These are phyloP conservation scores for Puccinellia tenuiflora DNA, from an alignment of 176 grass and related monocot genomes.

Conservation along the genomic window DNA sequence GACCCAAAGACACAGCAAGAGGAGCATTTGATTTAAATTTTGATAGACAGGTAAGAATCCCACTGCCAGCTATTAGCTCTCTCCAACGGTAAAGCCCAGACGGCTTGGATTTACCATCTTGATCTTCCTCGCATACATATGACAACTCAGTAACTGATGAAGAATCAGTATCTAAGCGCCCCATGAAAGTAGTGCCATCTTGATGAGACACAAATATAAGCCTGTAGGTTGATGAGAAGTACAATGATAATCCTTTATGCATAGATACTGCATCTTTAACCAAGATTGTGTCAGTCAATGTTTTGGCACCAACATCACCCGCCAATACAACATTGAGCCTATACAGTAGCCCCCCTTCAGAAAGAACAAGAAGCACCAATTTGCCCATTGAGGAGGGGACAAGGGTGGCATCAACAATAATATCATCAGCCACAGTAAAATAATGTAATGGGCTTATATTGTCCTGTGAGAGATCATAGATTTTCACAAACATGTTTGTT, in stretches of 20 bases:
- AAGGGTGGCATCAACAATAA: conserved; percentile 73
- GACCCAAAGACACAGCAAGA: conserved; percentile 56
- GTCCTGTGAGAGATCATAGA: conserved; percentile 96
- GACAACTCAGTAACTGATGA: conserved; percentile 66
- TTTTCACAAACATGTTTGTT: conserved; percentile 96
- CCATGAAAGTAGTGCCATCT: conserved; percentile 78
- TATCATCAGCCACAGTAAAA: conserved; percentile 85
- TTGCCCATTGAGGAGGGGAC: conserved; percentile 85
- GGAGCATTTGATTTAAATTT: conserved; percentile 72
- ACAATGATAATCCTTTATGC: conserved; percentile 71
- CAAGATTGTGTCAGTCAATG: conserved; percentile 65
- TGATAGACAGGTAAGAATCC: conserved; percentile 76
- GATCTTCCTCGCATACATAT: conserved; percentile 70
- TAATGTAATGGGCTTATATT: conserved; percentile 95
- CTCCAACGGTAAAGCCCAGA: conserved; percentile 81
- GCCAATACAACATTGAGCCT: conserved; percentile 81
- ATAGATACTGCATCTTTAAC: conserved; percentile 52
- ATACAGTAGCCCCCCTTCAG: conserved; percentile 76
- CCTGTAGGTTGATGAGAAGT: conserved; percentile 90
- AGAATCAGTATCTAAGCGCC: conserved; percentile 66
- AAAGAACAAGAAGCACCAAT: conserved; percentile 83
- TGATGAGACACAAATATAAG: conserved; percentile 87
- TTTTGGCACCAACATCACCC: conserved; percentile 77
- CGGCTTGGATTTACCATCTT: conserved; percentile 71
- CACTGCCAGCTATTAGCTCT: conserved; percentile 80